phyloP scores from a whole-genome alignment of 129 eudicot species.

The Escallonia rubra region DNA sequence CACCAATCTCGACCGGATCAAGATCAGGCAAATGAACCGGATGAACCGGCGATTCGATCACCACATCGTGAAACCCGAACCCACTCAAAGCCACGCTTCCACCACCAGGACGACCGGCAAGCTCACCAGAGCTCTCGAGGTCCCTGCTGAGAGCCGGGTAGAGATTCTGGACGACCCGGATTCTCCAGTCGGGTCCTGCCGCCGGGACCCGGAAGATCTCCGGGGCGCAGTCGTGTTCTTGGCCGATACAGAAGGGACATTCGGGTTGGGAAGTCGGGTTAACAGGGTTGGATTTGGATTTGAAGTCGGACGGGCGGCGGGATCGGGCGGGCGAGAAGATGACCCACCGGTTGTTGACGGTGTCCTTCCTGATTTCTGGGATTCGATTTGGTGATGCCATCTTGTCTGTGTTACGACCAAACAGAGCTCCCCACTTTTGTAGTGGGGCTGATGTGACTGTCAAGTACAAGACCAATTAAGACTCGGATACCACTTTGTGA shows the following conservation, averaged over 20 bases:
- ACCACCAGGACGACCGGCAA: neutral
- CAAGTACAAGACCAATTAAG: too few relatives aligned
- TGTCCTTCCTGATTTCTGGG: conserved; percentile 73
- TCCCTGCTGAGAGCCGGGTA: conserved; percentile 81
- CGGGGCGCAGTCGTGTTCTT: conserved; percentile 91
- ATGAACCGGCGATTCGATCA: conserved; percentile 83
- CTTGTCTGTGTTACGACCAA: neutral
- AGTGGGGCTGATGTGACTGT: too few relatives aligned
- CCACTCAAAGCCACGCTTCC: conserved; percentile 29
- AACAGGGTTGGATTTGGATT: conserved; percentile 53
- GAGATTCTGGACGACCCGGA: conserved; percentile 80
- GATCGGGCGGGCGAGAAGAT: conserved; percentile 85
- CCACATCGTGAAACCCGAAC: conserved; percentile 88
- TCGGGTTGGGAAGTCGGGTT: conserved; percentile 38
- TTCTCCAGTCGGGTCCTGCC: conserved; percentile 55
- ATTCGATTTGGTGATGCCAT: neutral
- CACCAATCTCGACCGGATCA: conserved; percentile 42
- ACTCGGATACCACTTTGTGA: too few relatives aligned
- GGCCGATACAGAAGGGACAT: conserved; percentile 89
- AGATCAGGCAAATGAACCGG: conserved; percentile 64
- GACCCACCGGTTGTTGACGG: conserved; percentile 70
- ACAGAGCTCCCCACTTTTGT: too few relatives aligned
- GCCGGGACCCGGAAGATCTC: conserved; percentile 75
- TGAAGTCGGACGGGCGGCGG: conserved; percentile 88
- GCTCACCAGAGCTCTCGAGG: conserved; percentile 3